Percentiles rank a stretch among this genome's conserved stretches.
phyloP scores from a whole-genome alignment of 306 rosid genomes.

The Dryas alaskensis region DNA sequence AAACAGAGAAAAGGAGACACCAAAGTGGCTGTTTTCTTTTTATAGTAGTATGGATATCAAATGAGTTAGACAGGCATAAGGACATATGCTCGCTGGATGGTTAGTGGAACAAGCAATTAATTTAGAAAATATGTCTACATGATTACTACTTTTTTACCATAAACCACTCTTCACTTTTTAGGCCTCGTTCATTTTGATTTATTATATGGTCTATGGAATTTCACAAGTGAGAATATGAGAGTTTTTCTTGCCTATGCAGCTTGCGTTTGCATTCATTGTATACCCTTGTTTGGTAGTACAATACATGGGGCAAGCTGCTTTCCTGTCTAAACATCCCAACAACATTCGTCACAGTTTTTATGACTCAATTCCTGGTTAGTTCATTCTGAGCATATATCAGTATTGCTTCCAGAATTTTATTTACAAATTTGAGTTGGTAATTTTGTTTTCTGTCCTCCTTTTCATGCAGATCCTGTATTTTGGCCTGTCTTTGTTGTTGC shows the following conservation, averaged over 20 bases:
- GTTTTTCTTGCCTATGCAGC: conserved; percentile 46
- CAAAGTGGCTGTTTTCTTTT: not conserved
- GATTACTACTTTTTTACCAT: not conserved
- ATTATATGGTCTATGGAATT: conserved; percentile 3
- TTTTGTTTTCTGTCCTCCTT: conserved; percentile 26
- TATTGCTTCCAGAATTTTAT: conserved; percentile 17
- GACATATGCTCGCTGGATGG: not conserved
- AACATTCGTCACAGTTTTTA: conserved; percentile 50
- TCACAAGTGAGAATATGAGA: conserved; percentile 13
- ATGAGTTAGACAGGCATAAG: not conserved
- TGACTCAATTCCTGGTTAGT: conserved; percentile 76
- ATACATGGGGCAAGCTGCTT: conserved; percentile 95
- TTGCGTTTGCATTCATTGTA: conserved; percentile 67
- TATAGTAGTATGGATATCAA: not conserved
- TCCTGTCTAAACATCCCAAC: conserved; percentile 52
- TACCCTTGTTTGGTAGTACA: conserved; percentile 88
- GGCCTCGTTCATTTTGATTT: conserved; percentile 11
- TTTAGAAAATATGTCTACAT: not conserved
- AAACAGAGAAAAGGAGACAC: not conserved
- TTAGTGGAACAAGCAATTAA: not conserved
- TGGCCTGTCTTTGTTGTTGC: conserved; percentile 83
- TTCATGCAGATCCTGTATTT: conserved; percentile 57
- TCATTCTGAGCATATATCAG: conserved; percentile 15
- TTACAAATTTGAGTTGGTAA: conserved; percentile 10
- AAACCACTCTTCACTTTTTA: not conserved